Conservation (phyloP, 1,284 basidiomycete genomes). For the Fomitopsis pinicola region DNA sequence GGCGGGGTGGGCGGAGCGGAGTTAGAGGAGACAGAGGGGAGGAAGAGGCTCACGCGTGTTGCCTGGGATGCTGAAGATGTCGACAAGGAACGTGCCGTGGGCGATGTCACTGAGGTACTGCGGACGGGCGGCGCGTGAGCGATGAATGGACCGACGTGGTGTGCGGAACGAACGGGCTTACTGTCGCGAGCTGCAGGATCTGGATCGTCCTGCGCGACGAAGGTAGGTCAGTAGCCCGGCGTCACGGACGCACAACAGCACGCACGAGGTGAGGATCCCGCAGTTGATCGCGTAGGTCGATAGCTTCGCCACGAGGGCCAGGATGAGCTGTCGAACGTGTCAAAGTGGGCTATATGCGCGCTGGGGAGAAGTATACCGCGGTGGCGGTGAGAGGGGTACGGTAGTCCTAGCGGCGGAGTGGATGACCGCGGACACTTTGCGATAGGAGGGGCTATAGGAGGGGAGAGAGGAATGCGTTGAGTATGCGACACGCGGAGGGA, state of each 20-base stretch:
- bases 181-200: background rate
- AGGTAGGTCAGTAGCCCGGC: too few relatives aligned
- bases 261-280: background rate
- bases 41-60: background rate
- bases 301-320: background rate
- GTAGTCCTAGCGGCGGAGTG: too few relatives aligned
- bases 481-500: too few relatives aligned
- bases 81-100: background rate
- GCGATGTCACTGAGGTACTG: background rate
- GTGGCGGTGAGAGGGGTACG: background rate
- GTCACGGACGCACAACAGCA: too few relatives aligned
- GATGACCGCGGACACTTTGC: too few relatives aligned
- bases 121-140: background rate
- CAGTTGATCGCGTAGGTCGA: background rate
- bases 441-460: too few relatives aligned
- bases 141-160: background rate
- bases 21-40: background rate
- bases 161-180: background rate
- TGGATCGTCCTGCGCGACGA: background rate
- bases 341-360: background rate
- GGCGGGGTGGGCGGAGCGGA: background rate
- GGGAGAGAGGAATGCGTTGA: too few relatives aligned
- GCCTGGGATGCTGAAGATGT: background rate
- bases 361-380: background rate
- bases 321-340: background rate